Evolutionary conservation across 1,284 basidiomycete species (phyloP).

Genomic region (Rhodotorula sp.): DNA sequence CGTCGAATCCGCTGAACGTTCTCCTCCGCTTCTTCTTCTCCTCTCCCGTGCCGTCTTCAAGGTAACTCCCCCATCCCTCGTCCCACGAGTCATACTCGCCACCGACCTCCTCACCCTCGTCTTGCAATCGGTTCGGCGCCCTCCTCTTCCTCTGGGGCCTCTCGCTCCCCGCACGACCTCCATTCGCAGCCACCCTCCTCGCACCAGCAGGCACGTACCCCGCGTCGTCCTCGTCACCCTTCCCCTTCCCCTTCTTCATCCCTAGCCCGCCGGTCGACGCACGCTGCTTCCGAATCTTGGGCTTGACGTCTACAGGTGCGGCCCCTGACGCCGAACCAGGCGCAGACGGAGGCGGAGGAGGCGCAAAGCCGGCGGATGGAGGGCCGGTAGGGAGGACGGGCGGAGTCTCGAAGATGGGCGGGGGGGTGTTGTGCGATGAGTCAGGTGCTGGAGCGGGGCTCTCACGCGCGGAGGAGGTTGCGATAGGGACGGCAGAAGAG

Average conservation of each 20-base stretch:
- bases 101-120: not conserved
- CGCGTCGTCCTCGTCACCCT: not conserved
- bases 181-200: not conserved
- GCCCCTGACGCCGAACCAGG: not conserved
- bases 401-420: not conserved
- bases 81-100: not conserved
- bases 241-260: not conserved
- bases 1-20: slow-evolving; percentile 1
- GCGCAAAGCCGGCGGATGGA: slow-evolving; percentile 9
- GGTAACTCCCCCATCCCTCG: not conserved
- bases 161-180: not conserved
- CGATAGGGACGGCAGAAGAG: not conserved
- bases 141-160: slow-evolving; percentile 8
- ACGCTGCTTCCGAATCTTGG: slow-evolving; percentile 5
- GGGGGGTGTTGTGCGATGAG: no score
- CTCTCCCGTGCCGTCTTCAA: not conserved
- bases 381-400: not conserved
- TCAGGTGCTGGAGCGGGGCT: no score
- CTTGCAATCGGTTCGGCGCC: not conserved
- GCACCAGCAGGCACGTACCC: not conserved
- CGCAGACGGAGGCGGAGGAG: not conserved
- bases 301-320: not conserved
- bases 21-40: slow-evolving; percentile 1
- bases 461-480: not conserved
- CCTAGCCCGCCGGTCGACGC: not conserved